Base-by-base conservation (phyloP, 2,329 filamentous ascomycete genomes). In the Colletotrichum incanum region DNA sequence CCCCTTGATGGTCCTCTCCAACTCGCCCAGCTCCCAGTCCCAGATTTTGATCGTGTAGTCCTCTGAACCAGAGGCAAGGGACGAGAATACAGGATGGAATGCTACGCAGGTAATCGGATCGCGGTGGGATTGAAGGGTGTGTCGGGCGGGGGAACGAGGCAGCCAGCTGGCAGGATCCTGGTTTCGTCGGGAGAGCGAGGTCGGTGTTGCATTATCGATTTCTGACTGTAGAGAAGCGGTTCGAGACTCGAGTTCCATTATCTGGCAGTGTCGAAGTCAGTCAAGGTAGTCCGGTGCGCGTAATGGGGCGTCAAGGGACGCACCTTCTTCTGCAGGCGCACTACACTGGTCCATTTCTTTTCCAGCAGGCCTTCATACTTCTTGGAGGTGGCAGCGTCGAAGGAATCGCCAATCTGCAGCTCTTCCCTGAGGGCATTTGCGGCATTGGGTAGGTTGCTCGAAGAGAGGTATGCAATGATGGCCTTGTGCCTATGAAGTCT, bases 281-380 rank as follows among this genome's bases (percentile, higher is more conserved):
- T 60, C 43, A 37, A n/a, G 16, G n/a, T 16, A 43, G 37, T 20
- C 23, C 7, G 49, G 43, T 11, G 41, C 28, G 9, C n/a, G 11
- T 18, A 16, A 3, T 14, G 9, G 7, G 12, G 14, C 20, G 54
- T 23, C 63, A 39, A 52, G 41, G 55, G 65, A 75, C 82, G 62
- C 83, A 93, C 94, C 93, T 98, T 98, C 84, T 98, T 98, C 84
- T 98, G 96, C 82, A 98, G 83, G 73, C 96, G 90, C 78, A 98
- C 95, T 37, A 98, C 93, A 78, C 94, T 96, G 26, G 96, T 98
- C 96, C 96, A 98, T 86, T 98, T 98, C 89, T 98, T 98, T 87
- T 98, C 96, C 76, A 98, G 84, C 37, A 98, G 84, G 1, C 94
- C 93, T 83, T 98, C 95, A 84, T 98, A 98, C 84, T 97, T 98